A percentile compares a stretch with the other conserved stretches of the same genome.
These are phyloP conservation scores for Zostera marina DNA, from an alignment of 116 monocot species.

Conservation along the genomic window DNA sequence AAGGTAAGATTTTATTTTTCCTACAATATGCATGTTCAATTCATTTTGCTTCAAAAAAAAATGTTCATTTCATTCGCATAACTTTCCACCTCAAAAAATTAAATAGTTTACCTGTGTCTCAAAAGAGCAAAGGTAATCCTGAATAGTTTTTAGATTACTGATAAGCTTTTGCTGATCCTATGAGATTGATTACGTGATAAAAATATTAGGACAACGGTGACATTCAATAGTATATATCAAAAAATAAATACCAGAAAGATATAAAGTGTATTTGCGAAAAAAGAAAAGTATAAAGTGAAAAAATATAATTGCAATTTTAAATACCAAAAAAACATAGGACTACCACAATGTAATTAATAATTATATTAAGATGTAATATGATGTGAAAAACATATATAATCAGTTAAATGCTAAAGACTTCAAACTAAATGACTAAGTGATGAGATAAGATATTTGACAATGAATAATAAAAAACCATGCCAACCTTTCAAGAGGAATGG, in stretches of 20 bases:
- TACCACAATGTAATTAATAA: too few relatives aligned
- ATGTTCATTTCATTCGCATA: background rate
- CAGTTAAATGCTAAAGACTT: too few relatives aligned
- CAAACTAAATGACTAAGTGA: too few relatives aligned
- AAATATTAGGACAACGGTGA: background rate
- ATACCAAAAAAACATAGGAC: too few relatives aligned
- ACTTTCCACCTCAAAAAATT: background rate
- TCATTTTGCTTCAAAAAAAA: background rate
- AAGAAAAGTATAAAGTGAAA: background rate
- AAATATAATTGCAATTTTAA: too few relatives aligned
- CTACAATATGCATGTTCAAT: too few relatives aligned
- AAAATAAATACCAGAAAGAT: background rate
- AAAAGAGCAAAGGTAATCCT: slow-evolving; percentile 42
- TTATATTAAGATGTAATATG: too few relatives aligned
- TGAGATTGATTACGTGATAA: slow-evolving; percentile 2
- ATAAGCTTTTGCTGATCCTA: slow-evolving; percentile 32
- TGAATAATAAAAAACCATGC: background rate
- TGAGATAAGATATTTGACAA: background rate
- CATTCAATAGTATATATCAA: background rate
- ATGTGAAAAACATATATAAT: too few relatives aligned
- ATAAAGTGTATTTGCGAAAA: background rate
- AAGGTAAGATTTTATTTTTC: too few relatives aligned
- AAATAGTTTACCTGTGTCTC: slow-evolving; percentile 19
- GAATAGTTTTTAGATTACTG: slow-evolving; percentile 33
- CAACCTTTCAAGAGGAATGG: background rate